Evolutionary conservation across 2,329 filamentous ascomycete genomes (phyloP).

Genomic region (Epichloe festucae): DNA sequence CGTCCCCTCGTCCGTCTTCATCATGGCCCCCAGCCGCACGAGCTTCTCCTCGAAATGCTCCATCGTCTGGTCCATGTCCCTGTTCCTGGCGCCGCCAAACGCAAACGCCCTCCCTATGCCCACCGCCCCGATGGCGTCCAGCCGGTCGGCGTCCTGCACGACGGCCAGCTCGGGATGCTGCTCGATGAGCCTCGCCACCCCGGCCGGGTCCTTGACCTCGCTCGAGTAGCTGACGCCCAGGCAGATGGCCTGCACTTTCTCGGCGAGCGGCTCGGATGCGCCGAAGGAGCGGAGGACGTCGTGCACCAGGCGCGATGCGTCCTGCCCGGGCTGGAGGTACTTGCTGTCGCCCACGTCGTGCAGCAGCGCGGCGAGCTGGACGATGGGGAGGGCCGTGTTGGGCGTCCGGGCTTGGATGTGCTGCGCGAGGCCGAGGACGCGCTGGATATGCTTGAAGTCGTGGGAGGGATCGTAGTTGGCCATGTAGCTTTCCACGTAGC

Average conservation of each 20-base stretch:
- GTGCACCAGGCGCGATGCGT: conserved; percentile 41
- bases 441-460: conserved; percentile 72
- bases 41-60: conserved; percentile 70
- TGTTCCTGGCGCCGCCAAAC: conserved; percentile 54
- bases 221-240: conserved; percentile 65
- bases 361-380: conserved; percentile 61
- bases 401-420: conserved; percentile 44
- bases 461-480: conserved; percentile 71
- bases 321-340: conserved; percentile 49
- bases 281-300: conserved; percentile 43
- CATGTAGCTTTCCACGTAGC: conserved; percentile 61
- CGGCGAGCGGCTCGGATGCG: conserved; percentile 43
- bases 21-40: conserved; percentile 49
- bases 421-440: conserved; percentile 63
- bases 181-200: conserved; percentile 47
- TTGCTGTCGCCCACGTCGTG: conserved; percentile 86
- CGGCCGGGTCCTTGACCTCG: conserved; percentile 53
- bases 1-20: conserved; percentile 47
- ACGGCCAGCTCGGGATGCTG: conserved; percentile 51
- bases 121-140: conserved; percentile 83
- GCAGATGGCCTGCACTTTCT: conserved; percentile 58
- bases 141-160: conserved; percentile 82
- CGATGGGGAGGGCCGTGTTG: conserved; percentile 27
- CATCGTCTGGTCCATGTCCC: conserved; percentile 51
- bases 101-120: conserved; percentile 57